A percentile compares a stretch with the other conserved stretches of the same genome.
Conservation (phyloP, 2,329 filamentous ascomycete genomes). For the Beauveria varroae region DNA sequence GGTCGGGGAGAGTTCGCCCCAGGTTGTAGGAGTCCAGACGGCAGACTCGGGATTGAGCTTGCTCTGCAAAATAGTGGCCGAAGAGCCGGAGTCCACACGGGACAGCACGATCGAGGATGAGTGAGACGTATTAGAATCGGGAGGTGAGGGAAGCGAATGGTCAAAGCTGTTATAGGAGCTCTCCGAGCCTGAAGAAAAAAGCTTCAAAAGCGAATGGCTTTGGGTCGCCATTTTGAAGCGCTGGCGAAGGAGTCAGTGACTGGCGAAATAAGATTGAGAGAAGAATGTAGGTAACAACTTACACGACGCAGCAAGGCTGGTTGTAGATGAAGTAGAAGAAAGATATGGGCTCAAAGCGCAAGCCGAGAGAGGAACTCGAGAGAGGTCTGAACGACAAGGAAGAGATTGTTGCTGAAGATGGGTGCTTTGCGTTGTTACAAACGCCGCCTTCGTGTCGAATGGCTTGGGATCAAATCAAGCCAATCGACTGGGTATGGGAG, state of each 20-base stretch:
- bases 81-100: background rate
- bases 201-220: background rate
- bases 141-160: background rate
- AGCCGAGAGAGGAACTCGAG: too few species aligned
- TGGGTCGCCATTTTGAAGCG: background rate
- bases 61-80: background rate
- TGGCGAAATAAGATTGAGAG: background rate
- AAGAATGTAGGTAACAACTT: background rate
- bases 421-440: background rate
- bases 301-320: background rate
- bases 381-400: too few species aligned
- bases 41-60: constrained; percentile 9
- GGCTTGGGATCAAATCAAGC: constrained; percentile 7
- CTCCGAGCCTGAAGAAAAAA: background rate
- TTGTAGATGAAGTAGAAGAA: background rate
- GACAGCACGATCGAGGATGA: background rate
- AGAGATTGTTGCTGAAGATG: background rate
- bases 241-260: background rate
- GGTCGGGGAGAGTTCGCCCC: background rate
- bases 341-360: background rate
- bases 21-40: constrained; percentile 1
- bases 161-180: background rate
- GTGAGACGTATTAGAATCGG: background rate
- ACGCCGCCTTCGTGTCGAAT: background rate
- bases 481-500: background rate